These are phyloP conservation scores for Chaetomiaceae sp. DNA, from an alignment of 2,329 filamentous ascomycete genomes.

Conservation along the genomic window DNA sequence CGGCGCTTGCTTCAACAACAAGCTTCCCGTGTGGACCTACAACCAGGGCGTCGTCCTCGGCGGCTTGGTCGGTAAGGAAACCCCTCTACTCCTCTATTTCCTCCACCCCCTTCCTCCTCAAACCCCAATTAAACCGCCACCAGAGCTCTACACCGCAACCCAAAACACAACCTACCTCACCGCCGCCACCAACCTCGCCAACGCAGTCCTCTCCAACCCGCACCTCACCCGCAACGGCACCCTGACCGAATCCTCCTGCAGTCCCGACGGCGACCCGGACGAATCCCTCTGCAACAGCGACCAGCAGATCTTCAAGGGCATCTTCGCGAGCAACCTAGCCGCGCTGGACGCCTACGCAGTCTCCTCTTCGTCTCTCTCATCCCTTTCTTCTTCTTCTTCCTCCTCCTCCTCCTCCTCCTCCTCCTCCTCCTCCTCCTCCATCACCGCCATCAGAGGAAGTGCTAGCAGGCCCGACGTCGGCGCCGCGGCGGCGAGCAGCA, in stretches of 20 bases:
- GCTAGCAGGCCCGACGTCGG: neutral
- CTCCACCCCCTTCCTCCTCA: neutral
- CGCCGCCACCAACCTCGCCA: conserved; percentile 5
- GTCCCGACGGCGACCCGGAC: neutral
- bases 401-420: too few species aligned
- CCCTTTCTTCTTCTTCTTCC: too few species aligned
- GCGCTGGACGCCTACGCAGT: conserved; percentile 43
- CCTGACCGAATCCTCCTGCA: conserved; percentile 43
- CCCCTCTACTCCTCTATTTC: neutral
- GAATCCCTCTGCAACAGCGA: conserved; percentile 43
- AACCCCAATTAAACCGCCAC: neutral
- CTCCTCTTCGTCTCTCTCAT: too few species aligned
- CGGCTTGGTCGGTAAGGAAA: conserved; percentile 35
- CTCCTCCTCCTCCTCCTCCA: too few species aligned
- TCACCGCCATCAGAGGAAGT: too few species aligned
- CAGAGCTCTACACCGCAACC: conserved; percentile 43
- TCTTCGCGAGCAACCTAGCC: conserved; percentile 60
- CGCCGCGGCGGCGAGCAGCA: neutral
- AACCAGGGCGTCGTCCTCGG: conserved; percentile 55
- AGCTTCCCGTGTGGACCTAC: conserved; percentile 46
- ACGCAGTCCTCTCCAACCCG: too few species aligned
- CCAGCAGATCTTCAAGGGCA: conserved; percentile 60
- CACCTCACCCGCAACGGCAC: conserved; percentile 33
- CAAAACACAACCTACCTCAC: conserved; percentile 40
- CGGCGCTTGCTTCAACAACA: conserved; percentile 45